These are phyloP conservation scores for Aspergillus sp. DNA, from an alignment of 2,329 filamentous ascomycete species.

Conservation along the genomic window DNA sequence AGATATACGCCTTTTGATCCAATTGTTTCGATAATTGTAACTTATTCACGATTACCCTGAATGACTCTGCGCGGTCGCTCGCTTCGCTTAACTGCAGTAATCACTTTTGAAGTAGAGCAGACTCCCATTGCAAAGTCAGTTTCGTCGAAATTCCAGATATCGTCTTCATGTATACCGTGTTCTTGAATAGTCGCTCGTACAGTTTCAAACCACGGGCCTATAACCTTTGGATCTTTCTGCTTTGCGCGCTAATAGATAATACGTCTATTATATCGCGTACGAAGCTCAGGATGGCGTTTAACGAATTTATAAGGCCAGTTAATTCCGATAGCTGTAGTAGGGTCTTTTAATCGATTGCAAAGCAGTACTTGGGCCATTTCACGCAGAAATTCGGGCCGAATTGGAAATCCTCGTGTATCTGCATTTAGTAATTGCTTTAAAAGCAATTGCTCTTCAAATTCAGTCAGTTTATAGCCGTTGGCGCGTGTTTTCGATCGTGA, in stretches of 20 bases:
- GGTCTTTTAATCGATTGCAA: background rate
- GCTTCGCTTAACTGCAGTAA: constrained; percentile 5
- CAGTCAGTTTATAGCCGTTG: constrained; percentile 3
- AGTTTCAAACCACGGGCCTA: background rate
- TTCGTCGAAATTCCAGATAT: constrained; percentile 7
- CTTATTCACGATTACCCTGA: background rate
- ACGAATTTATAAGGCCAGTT: constrained; percentile 5
- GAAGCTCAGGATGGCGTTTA: constrained; percentile 2
- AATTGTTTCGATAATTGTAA: constrained; percentile 7
- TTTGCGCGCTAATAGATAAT: background rate
- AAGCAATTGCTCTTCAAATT: background rate
- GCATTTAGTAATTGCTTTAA: background rate
- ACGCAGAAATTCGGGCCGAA: constrained; percentile 1
- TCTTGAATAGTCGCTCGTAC: background rate
- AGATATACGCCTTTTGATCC: background rate
- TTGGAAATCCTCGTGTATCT: constrained; percentile 4
- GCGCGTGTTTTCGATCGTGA: background rate
- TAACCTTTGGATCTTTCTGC: background rate
- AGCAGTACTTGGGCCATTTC: constrained; percentile 1
- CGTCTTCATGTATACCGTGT: background rate
- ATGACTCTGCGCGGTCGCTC: background rate
- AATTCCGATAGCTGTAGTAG: background rate
- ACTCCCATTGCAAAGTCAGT: constrained; percentile 9
- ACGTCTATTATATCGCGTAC: background rate
- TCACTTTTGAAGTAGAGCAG: constrained; percentile 6